Percentiles rank a stretch among this genome's conserved stretches.
These are phyloP conservation scores for Eremochloa ophiuroides DNA, from an alignment of 176 grass and related monocot species.

Conservation along the genomic window DNA sequence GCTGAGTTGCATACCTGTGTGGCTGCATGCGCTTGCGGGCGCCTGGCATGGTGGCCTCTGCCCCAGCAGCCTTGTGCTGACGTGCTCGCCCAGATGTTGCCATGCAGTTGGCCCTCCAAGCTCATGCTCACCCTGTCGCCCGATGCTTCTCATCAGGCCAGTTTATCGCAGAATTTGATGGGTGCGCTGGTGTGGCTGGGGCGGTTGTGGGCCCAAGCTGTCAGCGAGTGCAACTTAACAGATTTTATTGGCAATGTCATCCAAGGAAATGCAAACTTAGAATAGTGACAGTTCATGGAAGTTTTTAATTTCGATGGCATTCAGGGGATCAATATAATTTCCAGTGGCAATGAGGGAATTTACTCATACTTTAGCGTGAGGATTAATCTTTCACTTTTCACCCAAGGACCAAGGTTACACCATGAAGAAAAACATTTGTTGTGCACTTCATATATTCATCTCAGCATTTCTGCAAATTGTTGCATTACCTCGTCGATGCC, in stretches of 20 bases:
- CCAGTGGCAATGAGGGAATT: neutral
- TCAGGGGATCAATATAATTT: neutral
- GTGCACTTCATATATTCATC: neutral
- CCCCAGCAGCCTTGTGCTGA: neutral
- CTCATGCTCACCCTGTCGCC: neutral
- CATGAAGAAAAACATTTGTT: neutral
- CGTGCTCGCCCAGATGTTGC: neutral
- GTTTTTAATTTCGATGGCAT: neutral
- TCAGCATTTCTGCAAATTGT: neutral
- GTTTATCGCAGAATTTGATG: neutral
- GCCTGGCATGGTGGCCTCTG: neutral
- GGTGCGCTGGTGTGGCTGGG: neutral
- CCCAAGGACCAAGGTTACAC: neutral
- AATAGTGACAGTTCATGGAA: neutral
- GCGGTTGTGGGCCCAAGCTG: neutral
- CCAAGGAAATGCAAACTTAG: neutral
- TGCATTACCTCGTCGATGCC: neutral
- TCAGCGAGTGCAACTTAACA: neutral
- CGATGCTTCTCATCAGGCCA: neutral
- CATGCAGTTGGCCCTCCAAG: neutral
- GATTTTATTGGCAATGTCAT: neutral
- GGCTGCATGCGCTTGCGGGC: too few species aligned
- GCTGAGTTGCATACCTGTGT: neutral
- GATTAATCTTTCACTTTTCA: neutral
- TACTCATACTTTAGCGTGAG: neutral